Evolutionary conservation across 805 yeast genomes (phyloP).

Genomic region (Candida taoyuanica): DNA sequence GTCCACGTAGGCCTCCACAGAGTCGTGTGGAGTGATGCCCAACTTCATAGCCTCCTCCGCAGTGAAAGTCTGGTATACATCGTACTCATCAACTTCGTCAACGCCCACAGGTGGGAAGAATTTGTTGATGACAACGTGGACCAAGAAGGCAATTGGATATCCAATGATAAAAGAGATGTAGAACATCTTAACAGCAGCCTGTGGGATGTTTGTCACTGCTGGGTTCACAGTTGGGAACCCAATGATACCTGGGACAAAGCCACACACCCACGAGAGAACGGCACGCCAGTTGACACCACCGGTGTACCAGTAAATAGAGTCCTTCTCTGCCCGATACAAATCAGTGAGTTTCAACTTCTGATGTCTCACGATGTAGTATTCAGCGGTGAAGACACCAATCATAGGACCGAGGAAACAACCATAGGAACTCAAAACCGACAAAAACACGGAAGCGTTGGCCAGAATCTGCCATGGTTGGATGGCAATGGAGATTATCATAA

Average conservation of each 20-base stretch:
- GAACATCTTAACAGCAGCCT: constrained; percentile 25
- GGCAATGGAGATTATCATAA: constrained; percentile 63
- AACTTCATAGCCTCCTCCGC: constrained; percentile 29
- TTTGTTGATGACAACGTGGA: constrained; percentile 21
- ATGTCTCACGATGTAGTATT: constrained; percentile 34
- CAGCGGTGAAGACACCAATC: constrained; percentile 35
- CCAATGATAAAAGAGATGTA: constrained; percentile 27
- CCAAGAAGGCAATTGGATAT: constrained; percentile 22
- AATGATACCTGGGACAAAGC: constrained; percentile 39
- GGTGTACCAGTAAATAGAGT: constrained; percentile 39
- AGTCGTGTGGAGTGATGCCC: constrained; percentile 29
- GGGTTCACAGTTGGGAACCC: constrained; percentile 33
- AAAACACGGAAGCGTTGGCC: constrained; percentile 25
- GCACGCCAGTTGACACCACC: constrained; percentile 42
- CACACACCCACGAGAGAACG: constrained; percentile 33
- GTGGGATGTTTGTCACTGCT: constrained; percentile 26
- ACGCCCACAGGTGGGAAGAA: constrained; percentile 28
- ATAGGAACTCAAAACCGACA: constrained; percentile 23
- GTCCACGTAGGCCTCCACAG: constrained; percentile 1
- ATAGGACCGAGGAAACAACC: constrained; percentile 42
- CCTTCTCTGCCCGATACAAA: constrained; percentile 30
- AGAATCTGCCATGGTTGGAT: constrained; percentile 68
- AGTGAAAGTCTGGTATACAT: constrained; percentile 32
- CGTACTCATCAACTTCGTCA: constrained; percentile 31
- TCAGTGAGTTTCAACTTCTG: constrained; percentile 37